Conservation (phyloP, 2,329 filamentous ascomycete species). For the Scedosporium apiospermum region DNA sequence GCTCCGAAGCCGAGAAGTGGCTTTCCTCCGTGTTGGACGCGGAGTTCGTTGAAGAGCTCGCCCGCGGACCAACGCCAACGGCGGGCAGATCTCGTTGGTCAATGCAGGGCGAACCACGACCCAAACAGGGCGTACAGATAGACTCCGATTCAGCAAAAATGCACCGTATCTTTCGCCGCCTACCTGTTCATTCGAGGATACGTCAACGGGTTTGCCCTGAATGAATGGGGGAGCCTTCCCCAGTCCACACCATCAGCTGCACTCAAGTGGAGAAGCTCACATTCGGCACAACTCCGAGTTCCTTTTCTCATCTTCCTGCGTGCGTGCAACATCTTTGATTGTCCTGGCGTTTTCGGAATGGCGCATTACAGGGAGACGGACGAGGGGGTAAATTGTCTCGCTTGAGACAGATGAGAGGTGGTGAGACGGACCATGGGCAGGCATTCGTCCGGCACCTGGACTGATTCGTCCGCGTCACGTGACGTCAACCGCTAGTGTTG, state of each 20-base stretch:
- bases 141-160: conserved; percentile 26
- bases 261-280: conserved; percentile 9
- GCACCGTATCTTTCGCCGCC: conserved; percentile 36
- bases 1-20: background rate
- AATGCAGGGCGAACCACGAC: conserved; percentile 9
- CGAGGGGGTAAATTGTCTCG: background rate
- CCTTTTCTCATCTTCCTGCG: conserved; percentile 15
- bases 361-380: background rate
- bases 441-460: background rate
- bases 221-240: background rate
- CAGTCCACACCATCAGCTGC: background rate
- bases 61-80: background rate
- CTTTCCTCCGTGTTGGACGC: background rate
- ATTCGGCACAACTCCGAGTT: conserved; percentile 17
- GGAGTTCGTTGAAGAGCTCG: background rate
- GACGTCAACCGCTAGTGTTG: background rate
- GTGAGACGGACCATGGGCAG: too few relatives aligned
- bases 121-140: conserved; percentile 19
- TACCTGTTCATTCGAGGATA: conserved; percentile 19
- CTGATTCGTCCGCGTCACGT: background rate
- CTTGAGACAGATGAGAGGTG: too few relatives aligned
- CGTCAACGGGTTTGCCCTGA: background rate
- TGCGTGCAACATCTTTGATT: background rate
- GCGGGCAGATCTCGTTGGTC: conserved; percentile 9
- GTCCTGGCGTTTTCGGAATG: background rate